Base-by-base conservation (phyloP, 2,329 filamentous ascomycete species). In the Geosmithia flava region DNA sequence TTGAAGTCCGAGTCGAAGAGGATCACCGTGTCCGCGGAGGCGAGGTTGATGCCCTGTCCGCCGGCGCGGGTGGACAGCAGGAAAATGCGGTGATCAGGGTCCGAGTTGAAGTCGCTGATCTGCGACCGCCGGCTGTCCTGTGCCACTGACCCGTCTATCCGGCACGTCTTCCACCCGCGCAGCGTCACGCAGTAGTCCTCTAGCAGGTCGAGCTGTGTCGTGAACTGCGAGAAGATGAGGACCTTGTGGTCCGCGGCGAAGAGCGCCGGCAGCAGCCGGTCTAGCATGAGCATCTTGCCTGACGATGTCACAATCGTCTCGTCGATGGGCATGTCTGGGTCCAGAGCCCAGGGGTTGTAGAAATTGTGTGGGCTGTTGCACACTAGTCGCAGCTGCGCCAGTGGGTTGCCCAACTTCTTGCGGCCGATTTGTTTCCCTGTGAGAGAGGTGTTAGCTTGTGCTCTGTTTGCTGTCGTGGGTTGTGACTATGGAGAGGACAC, bases 321-420 rank as follows among this genome's bases (percentile, higher is more conserved):
- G 57, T 97, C 89, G 0, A 88, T 69, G 0, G 76, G 69, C 0
- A 75, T 62, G 6, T 76, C 74, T 1, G 75, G 71, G 16, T 78
- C 73, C 6, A 71, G 70, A 0, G 77, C 72, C 78, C 91, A 97
- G 0, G 93, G 91, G 60, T 89, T 94, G 66, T 95, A 97, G 62
- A 98, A 97, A 60, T 96, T 95, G 65, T 96, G 90, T 0, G 93
- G 93, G 1, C 82, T 87, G 63, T 98, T 95, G 65, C 93, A 97
- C 11, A 87, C 88, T 0, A 96, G 76, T 0, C 93, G 85, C 3
- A 95, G 78, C 61, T 98, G 93, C 73, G 95, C 88, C 19, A 97
- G 68, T 0, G 89, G 86, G 55, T 98, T 98, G 44, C 93, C 90
- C 1, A 97, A 74, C 59, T 95, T 96, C 69, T 97, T 97, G 42